Conservation (phyloP, 306 rosid species). For the Malus asiatica region DNA sequence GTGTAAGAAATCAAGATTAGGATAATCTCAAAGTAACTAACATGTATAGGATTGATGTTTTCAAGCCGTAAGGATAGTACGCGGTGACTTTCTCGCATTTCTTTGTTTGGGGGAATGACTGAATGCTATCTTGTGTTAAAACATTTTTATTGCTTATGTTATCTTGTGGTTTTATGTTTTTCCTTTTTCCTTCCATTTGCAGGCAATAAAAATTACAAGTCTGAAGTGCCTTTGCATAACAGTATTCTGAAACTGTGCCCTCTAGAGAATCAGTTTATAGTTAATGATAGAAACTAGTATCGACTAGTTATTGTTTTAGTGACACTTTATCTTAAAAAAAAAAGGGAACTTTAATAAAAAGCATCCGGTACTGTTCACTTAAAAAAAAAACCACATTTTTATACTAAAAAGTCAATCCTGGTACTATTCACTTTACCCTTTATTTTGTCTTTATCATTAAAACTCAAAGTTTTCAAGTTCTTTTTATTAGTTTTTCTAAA, state of each 20-base stretch:
- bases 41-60: slow-evolving; percentile 20
- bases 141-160: neutral
- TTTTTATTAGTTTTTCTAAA: too few species aligned
- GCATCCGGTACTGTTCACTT: too few species aligned
- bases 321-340: too few species aligned
- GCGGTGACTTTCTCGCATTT: neutral
- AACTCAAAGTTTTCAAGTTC: too few species aligned
- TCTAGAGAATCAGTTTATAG: neutral
- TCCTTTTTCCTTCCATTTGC: too few species aligned
- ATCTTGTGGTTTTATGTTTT: neutral
- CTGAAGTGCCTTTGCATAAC: neutral
- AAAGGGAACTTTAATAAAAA: too few species aligned
- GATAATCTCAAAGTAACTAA: slow-evolving; percentile 17
- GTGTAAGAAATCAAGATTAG: slow-evolving; percentile 26
- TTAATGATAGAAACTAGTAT: too few species aligned
- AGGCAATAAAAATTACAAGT: neutral
- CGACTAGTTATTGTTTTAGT: too few species aligned
- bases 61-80: neutral
- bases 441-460: too few species aligned
- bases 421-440: too few species aligned
- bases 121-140: neutral
- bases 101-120: neutral
- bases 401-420: too few species aligned
- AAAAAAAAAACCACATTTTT: too few species aligned
- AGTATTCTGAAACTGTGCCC: neutral